Evolutionary conservation across 371 early-diverging fungal species (phyloP).

Genomic region (Apophysomyces elegans): DNA sequence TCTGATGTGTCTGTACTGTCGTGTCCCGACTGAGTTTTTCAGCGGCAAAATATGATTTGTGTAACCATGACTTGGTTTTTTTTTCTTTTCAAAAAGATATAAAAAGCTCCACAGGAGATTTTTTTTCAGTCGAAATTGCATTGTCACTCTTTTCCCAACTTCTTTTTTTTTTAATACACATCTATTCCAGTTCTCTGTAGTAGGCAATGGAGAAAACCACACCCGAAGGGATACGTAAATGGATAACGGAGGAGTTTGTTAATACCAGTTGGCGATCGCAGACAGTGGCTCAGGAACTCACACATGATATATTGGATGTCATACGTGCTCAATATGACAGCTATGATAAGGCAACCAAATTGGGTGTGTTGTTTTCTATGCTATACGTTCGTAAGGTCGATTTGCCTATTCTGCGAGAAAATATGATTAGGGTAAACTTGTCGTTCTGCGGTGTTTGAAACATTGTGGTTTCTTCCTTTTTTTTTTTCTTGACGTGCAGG

Average conservation of each 20-base stretch:
- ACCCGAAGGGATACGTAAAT: slow-evolving; percentile 30
- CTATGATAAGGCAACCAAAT: slow-evolving; percentile 25
- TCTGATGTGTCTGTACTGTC: too few species aligned
- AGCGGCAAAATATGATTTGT: neutral
- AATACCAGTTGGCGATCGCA: slow-evolving; percentile 36
- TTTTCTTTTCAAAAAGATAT: slow-evolving; percentile 3
- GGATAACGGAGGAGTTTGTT: slow-evolving; percentile 31
- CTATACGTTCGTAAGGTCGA: slow-evolving; percentile 25
- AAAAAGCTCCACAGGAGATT: slow-evolving; percentile 8
- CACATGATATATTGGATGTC: slow-evolving; percentile 33
- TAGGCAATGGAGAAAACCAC: slow-evolving; percentile 33
- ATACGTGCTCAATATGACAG: slow-evolving; percentile 22
- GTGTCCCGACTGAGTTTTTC: too few species aligned
- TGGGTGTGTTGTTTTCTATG: slow-evolving; percentile 23
- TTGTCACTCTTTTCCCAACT: slow-evolving; percentile 13
- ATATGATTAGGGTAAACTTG: slow-evolving; percentile 21
- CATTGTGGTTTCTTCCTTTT: neutral
- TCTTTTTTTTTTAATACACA: slow-evolving; percentile 18
- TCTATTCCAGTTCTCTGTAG: slow-evolving; percentile 17
- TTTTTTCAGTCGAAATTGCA: slow-evolving; percentile 16
- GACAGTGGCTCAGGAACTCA: slow-evolving; percentile 34
- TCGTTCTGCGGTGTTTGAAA: slow-evolving; percentile 10
- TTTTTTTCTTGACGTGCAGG: slow-evolving; percentile 11
- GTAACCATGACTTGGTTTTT: slow-evolving; percentile 14
- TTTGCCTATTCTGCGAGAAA: slow-evolving; percentile 6